Base-by-base conservation (phyloP, 352 stramenopile genomes). In the Pythium insidiosum region DNA sequence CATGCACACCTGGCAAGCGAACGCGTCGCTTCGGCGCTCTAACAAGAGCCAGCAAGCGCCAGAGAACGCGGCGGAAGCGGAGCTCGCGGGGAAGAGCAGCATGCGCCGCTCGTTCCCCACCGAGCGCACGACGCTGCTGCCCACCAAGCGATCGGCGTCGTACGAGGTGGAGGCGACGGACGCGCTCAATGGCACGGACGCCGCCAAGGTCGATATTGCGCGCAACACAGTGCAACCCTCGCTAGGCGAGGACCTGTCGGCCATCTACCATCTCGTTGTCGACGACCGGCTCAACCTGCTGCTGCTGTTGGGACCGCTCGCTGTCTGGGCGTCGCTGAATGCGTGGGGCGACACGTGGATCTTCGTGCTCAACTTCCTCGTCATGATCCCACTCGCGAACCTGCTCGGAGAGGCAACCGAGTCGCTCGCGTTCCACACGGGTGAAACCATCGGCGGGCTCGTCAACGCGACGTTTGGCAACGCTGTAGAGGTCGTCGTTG, bases 391-490 rank as follows among this genome's bases (percentile, higher is more conserved):
- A 19, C 63, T 99, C 0, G 95, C 95, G 15, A 92, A 88, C 35
- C 77, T 98, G 38, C 60, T 99, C n/a, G 95, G 95, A 20, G 94
- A 98, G 39, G 88, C 97, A 16, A 99, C 96, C 13, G 96, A 99
- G 72, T 90, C 97, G 65, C 84, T 98, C 6, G 92, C 96, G 9
- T 86, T 92, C 56, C 95, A 98, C 68, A 98, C 94, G 33, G 96
- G 91, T 54, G 90, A 98, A 53, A 98, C 94, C 0, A 96, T 99
- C 45, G 96, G 96, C 39, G 96, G 95, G 0, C 73, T 99, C 11
- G 77, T 99, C 24, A 98, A 99, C 73, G 96, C 96, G 23, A 98
- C 96, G 6, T 98, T 99, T 63, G 95, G 95, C 46, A 99, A 99
- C 73, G 90, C 94, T 6, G 94, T 97, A 5, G 96, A 98, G 77